Evolutionary conservation across 495 filamentous ascomycete genomes (phyloP).

Genomic region (Neurospora sp.): DNA sequence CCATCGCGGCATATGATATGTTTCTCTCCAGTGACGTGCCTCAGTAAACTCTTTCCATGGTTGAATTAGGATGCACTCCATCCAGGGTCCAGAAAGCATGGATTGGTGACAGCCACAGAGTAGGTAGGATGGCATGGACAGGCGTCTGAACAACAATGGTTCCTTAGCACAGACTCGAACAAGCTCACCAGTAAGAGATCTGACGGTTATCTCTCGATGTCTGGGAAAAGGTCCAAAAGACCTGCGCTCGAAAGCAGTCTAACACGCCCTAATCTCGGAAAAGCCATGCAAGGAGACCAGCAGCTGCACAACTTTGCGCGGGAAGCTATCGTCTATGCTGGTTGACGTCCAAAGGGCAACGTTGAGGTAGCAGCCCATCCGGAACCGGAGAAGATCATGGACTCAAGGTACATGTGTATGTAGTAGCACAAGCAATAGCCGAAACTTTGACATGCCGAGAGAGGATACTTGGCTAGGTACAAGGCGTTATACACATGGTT

Average conservation of each 20-base stretch:
- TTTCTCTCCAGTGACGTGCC: not conserved
- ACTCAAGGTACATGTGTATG: not conserved
- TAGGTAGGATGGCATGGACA: constrained; percentile 8
- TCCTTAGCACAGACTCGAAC: not conserved
- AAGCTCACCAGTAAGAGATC: constrained; percentile 24
- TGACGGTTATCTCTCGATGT: constrained; percentile 23
- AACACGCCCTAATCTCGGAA: not conserved
- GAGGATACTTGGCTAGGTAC: not conserved
- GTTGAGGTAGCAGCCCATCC: not conserved
- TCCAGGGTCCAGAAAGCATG: constrained; percentile 5
- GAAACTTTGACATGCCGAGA: not conserved
- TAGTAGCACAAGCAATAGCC: not conserved
- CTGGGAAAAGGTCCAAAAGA: constrained; percentile 10
- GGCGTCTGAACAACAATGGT: not conserved
- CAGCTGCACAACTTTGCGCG: not conserved
- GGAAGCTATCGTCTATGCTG: not conserved
- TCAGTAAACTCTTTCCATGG: not conserved
- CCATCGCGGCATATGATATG: constrained; percentile 6
- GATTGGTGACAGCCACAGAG: constrained; percentile 6
- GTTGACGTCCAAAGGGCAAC: not conserved
- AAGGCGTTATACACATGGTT: not conserved
- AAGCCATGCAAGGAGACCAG: not conserved
- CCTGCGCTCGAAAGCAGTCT: not conserved
- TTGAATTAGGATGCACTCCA: constrained; percentile 9
- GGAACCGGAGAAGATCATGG: not conserved